Evolutionary conservation across 495 filamentous ascomycete species (phyloP), one percentile per base, ranked within the genome.

Genomic region (Geopyxis carbonaria): DNA sequence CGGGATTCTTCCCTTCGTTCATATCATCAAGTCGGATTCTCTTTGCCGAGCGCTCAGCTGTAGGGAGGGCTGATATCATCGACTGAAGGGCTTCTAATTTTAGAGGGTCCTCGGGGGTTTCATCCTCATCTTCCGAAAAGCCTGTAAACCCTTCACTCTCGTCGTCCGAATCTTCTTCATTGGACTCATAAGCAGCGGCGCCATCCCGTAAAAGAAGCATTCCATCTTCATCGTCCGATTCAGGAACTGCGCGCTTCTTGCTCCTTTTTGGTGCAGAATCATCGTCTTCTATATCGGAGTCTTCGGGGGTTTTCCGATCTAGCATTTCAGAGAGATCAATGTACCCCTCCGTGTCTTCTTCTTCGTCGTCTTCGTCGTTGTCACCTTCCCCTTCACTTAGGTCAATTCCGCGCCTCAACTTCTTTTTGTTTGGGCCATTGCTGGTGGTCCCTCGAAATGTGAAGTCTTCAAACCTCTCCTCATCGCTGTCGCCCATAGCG

Each of bases 401-500:
- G 22, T 42, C 31, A 7, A 48, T 53, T 42, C 49, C 44, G 23
- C 31, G 31, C 15, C 19, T 30, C 39, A 45, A 50, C 39, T 53
- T 59, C 37, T 55, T 55, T 10, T 41, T 42, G 44, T 58, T 61
- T 41, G 67, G 70, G 45, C 61, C 75, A 31, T 60, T 67, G 40
- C 59, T 72, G 5, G 31, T 43, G 46, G 71, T 80, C 29, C 76
- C 78, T 2, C 73, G 62, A 50, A 92, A 92, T 2, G 69, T 63
- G 57, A 70, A 87, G 5, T 71, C 75, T 28, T 79, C 76, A 48
- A 89, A 89, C 45, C 64, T 63, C 50, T 92, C 83, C 57, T 86
- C 75, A 50, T 92, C 83, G 46, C 80, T 86, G 42, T 76, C 76
- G 6, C 85, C 87, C 65, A 94, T 78, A 22, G 87, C 87, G 54